Conservation (phyloP, 371 early-diverging fungal species). For the Hamiltosporidium tvaerminnensis region DNA sequence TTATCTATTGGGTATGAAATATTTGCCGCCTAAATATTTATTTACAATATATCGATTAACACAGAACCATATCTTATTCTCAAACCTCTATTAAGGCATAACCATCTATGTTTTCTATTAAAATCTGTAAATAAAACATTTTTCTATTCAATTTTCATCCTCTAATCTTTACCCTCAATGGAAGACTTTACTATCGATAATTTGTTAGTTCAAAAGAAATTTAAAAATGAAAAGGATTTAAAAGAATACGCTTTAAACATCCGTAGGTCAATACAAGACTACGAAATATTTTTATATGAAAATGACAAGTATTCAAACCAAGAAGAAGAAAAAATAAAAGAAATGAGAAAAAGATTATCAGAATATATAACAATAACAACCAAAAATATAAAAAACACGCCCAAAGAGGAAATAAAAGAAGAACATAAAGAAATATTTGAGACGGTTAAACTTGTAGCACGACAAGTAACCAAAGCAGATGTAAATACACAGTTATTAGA, state of each 20-base stretch:
- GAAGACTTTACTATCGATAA: no score
- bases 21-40: no score
- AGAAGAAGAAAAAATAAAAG: not conserved
- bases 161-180: no score
- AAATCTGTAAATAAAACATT: no score
- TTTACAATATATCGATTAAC: no score
- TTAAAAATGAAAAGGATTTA: not conserved
- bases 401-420: not conserved
- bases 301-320: conserved; percentile 6
- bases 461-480: conserved; percentile 41
- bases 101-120: no score
- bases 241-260: not conserved
- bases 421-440: conserved; percentile 25
- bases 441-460: conserved; percentile 27
- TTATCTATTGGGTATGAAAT: no score
- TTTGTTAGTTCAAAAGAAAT: no score
- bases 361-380: not conserved
- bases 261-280: conserved; percentile 2
- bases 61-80: no score
- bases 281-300: conserved; percentile 27
- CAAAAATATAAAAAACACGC: not conserved
- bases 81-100: no score
- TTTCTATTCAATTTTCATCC: no score
- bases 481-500: conserved; percentile 28
- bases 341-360: conserved; percentile 6